These are phyloP conservation scores for Ophiostoma sp. DNA, from an alignment of 2,329 filamentous ascomycete genomes.

Conservation along the genomic window DNA sequence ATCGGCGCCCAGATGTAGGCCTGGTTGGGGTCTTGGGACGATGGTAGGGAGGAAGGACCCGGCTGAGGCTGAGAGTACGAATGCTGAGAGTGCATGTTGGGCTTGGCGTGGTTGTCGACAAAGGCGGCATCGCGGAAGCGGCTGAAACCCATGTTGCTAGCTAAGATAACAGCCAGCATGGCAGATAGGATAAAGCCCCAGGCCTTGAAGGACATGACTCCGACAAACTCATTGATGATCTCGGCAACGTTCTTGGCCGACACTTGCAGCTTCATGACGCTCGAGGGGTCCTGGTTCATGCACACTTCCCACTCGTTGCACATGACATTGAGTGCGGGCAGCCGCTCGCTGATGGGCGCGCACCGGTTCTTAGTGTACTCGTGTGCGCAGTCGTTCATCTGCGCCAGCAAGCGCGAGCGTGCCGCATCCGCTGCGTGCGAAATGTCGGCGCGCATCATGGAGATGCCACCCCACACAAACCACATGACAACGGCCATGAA, in stretches of 20 bases:
- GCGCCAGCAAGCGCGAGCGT: conserved; percentile 66
- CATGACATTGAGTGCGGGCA: conserved; percentile 70
- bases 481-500: conserved; percentile 60
- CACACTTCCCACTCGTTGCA: conserved; percentile 84
- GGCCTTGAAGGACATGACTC: conserved; percentile 82
- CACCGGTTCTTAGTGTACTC: conserved; percentile 79
- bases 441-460: conserved; percentile 73
- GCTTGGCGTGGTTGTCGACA: conserved; percentile 20
- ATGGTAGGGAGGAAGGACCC: conserved; percentile 33
- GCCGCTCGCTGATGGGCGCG: conserved; percentile 57
- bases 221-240: conserved; percentile 92
- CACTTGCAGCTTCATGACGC: conserved; percentile 75
- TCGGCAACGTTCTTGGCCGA: conserved; percentile 85
- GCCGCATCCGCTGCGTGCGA: conserved; percentile 68
- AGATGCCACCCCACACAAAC: conserved; percentile 67
- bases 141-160: conserved; percentile 53
- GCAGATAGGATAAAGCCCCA: conserved; percentile 56
- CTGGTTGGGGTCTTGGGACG: conserved; percentile 39
- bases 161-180: conserved; percentile 49
- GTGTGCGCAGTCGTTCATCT: conserved; percentile 71
- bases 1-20: conserved; percentile 54
- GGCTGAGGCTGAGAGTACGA: conserved; percentile 33
- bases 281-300: conserved; percentile 79
- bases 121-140: conserved; percentile 38
- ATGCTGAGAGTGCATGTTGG: conserved; percentile 26